Conservation (phyloP, 2,329 filamentous ascomycete genomes). For the Pseudocercospora pini-densiflorae region DNA sequence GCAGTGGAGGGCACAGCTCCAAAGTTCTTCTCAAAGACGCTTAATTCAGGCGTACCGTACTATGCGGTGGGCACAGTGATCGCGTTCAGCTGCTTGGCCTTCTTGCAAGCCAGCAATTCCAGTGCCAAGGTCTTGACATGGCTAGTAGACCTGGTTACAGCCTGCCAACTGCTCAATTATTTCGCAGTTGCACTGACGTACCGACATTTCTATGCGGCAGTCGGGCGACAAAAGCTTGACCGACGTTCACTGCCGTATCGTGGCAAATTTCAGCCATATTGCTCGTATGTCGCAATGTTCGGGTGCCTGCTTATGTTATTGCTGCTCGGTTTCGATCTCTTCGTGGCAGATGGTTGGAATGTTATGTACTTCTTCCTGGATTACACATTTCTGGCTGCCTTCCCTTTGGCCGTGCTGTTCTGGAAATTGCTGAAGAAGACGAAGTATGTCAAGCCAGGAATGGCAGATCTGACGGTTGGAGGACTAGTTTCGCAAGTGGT, state of each 20-base stretch:
- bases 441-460: slow-evolving; percentile 17
- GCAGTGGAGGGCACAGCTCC: slow-evolving; percentile 63
- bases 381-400: slow-evolving; percentile 43
- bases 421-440: slow-evolving; percentile 17
- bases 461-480: slow-evolving; percentile 20
- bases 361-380: slow-evolving; percentile 50
- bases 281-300: slow-evolving; percentile 41
- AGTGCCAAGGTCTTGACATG: slow-evolving; percentile 33
- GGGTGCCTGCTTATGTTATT: slow-evolving; percentile 40
- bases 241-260: slow-evolving; percentile 58
- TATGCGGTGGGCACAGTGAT: slow-evolving; percentile 57
- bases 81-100: slow-evolving; percentile 36
- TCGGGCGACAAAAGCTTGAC: slow-evolving; percentile 52
- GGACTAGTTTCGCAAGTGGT: slow-evolving; percentile 19
- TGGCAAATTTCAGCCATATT: slow-evolving; percentile 59
- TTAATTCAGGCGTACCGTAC: slow-evolving; percentile 62
- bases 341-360: slow-evolving; percentile 40
- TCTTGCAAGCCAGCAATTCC: slow-evolving; percentile 34
- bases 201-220: slow-evolving; percentile 59
- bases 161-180: slow-evolving; percentile 63
- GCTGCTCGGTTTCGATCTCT: slow-evolving; percentile 56
- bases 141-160: slow-evolving; percentile 60
- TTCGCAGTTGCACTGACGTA: slow-evolving; percentile 61
- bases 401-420: slow-evolving; percentile 11
- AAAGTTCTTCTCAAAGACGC: slow-evolving; percentile 60